A percentile compares a stretch with the other conserved stretches of the same genome.
phyloP scores from a whole-genome alignment of 495 filamentous ascomycete genomes.

The Chaetomium tenue region DNA sequence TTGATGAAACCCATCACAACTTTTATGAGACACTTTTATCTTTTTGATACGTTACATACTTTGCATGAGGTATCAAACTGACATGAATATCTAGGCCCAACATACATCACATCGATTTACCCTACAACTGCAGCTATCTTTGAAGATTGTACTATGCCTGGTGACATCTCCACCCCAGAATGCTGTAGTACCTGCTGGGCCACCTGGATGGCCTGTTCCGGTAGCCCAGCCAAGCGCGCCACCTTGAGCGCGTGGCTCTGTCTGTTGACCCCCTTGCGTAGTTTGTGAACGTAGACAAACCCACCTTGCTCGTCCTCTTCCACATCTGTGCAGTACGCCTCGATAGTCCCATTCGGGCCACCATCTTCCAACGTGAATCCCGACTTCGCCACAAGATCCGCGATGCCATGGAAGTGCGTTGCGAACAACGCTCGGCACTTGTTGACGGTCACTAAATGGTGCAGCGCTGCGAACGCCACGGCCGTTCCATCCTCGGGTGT shows the following conservation, averaged over 20 bases:
- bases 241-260: conserved; percentile 90
- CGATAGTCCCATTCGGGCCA: conserved; percentile 55
- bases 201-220: conserved; percentile 57
- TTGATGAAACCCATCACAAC: conserved; percentile 50
- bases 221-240: conserved; percentile 77
- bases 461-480: conserved; percentile 81
- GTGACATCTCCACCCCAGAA: conserved; percentile 18
- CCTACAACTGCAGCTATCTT: not conserved
- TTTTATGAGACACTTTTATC: conserved; percentile 49
- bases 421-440: conserved; percentile 82
- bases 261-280: conserved; percentile 79
- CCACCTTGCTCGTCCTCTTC: conserved; percentile 60
- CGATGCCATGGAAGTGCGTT: conserved; percentile 87
- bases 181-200: conserved; percentile 48
- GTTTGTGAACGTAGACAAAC: conserved; percentile 84
- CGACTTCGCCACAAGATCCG: conserved; percentile 59
- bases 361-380: conserved; percentile 43
- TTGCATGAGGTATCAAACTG: conserved; percentile 36
- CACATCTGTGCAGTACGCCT: conserved; percentile 87
- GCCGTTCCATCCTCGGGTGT: conserved; percentile 88
- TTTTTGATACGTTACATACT: conserved; percentile 20
- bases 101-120: not conserved
- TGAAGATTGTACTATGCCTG: not conserved
- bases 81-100: conserved; percentile 22
- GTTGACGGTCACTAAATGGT: conserved; percentile 76